These are phyloP conservation scores for Helicostylum pulchrum DNA, from an alignment of 192 early-diverging fungal genomes.

Conservation along the genomic window DNA sequence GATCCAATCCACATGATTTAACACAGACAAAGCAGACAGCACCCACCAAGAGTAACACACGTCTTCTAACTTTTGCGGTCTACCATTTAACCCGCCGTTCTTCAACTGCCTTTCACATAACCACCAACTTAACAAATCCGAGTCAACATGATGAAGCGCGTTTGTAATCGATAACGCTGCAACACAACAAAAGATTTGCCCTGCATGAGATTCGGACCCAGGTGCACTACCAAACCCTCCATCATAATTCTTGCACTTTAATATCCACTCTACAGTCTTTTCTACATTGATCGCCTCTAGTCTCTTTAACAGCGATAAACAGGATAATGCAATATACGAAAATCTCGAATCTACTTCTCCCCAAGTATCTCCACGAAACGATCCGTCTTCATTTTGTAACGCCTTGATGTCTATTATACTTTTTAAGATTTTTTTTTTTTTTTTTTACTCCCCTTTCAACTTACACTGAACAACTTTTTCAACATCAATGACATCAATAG, in stretches of 20 bases:
- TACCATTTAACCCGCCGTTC: slow-evolving; percentile 91
- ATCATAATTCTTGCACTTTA: slow-evolving; percentile 89
- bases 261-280: slow-evolving; percentile 69
- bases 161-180: slow-evolving; percentile 83
- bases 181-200: slow-evolving; percentile 88
- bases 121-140: slow-evolving; percentile 88
- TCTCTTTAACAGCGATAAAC: slow-evolving; percentile 70
- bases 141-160: slow-evolving; percentile 73
- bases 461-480: slow-evolving; percentile 68
- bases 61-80: slow-evolving; percentile 95
- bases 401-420: slow-evolving; percentile 53
- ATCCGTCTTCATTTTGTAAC: slow-evolving; percentile 65
- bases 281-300: slow-evolving; percentile 62
- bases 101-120: slow-evolving; percentile 88
- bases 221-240: slow-evolving; percentile 91
- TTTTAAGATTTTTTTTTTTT: not conserved
- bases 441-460: not conserved
- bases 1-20: slow-evolving; percentile 85
- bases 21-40: slow-evolving; percentile 77
- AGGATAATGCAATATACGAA: slow-evolving; percentile 79
- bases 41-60: slow-evolving; percentile 99
- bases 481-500: slow-evolving; percentile 71
- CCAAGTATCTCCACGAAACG: slow-evolving; percentile 89
- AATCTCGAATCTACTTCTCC: slow-evolving; percentile 96
- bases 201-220: slow-evolving; percentile 91